Base-by-base conservation (phyloP, 306 rosid species). In the Alnus glutinosa region DNA sequence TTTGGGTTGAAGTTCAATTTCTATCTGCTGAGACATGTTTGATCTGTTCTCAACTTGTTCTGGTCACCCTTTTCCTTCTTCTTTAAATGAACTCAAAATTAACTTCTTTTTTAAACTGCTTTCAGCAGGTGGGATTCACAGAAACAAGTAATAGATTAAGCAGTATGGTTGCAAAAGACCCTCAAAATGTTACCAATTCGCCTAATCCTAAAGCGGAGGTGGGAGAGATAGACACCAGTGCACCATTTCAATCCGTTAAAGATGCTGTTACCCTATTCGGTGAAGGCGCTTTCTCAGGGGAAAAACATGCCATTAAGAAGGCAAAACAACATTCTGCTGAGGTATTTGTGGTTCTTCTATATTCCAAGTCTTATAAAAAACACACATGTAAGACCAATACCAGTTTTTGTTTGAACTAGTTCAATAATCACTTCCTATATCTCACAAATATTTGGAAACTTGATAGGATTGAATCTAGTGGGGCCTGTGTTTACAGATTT, bases 161-260 rank as follows among this genome's bases (percentile, higher is more conserved):
- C 83, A 83, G 79, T 77, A 96, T 96, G 99, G 97, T 88, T 12
- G 96, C 92, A 3, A 96, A 86, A 83, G 84, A 74, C 66, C 84
- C 75, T 70, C 84, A 86, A 50, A 87, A 74, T 87, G 87, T 86
- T 62, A 76, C 88, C 2, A 83, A 70, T 18, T 87, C 99, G 72
- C 96, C 97, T 9, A 91, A 18, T 75, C 81, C 93, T 46, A 92
- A 90, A 78, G 91, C 85, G 18, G 97, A 88, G 89, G 91, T 96
- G 55, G 99, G 99, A 80, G 99, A 96, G 90, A 96, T 96, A 30
- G 99, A 96, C 85, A 96, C 99, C 49, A 91, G 98, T 34, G 96
- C 98, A 55, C 99, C 99, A 48, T 96, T 96, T 76, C 99, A 96
- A 75, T 96, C 99, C 46, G 99, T 96, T 76, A 96, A 91, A 86